Evolutionary conservation across 2,329 filamentous ascomycete genomes (phyloP).

Genomic region (Fusarium marasasianum): DNA sequence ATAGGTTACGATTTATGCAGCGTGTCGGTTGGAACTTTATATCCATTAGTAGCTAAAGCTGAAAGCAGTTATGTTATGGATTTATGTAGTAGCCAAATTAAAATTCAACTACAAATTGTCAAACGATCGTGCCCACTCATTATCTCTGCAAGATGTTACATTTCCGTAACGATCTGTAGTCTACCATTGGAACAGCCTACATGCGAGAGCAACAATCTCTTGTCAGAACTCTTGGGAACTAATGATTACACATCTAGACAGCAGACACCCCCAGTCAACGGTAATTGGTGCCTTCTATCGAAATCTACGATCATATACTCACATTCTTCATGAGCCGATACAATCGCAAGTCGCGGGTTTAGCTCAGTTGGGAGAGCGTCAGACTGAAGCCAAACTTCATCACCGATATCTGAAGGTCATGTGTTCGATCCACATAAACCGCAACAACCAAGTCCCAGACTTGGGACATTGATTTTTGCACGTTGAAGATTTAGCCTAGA

Average conservation of each 20-base stretch:
- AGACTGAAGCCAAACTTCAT: constrained; percentile 29
- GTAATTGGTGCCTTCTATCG: no score
- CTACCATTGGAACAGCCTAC: background rate
- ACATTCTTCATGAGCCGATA: accelerated
- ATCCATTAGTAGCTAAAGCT: no score
- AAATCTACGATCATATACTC: accelerated
- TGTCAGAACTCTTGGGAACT: background rate
- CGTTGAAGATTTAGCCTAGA: background rate
- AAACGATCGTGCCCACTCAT: no score
- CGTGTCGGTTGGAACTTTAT: background rate
- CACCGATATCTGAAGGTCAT: constrained; percentile 26
- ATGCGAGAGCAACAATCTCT: background rate
- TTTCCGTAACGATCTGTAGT: background rate
- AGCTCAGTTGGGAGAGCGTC: constrained; percentile 34
- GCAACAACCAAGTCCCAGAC: background rate
- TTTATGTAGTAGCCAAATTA: background rate
- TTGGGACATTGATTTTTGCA: background rate
- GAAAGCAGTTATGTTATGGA: background rate
- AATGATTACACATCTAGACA: background rate
- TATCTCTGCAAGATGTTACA: no score
- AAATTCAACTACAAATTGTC: no score
- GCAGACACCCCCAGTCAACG: accelerated
- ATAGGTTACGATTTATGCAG: background rate
- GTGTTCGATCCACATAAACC: constrained; percentile 33
- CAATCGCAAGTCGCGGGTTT: constrained; percentile 5